phyloP scores from a whole-genome alignment of 257 asterid genomes.

The Nicotiana attenuata region DNA sequence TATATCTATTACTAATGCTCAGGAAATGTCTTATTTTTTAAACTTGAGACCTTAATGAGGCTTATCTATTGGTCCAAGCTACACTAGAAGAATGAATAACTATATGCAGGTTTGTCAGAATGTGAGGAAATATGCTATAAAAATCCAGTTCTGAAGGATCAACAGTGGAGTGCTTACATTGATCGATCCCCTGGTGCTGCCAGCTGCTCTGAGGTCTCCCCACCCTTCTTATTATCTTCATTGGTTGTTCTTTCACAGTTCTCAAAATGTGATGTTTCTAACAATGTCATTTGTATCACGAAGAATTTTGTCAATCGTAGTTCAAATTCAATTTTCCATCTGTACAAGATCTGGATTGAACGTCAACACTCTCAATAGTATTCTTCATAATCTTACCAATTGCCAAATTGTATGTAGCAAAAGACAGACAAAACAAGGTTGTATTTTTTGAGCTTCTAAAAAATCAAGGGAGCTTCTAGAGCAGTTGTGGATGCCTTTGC shows the following conservation, averaged over 20 bases:
- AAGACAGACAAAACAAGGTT: background rate
- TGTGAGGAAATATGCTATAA: constrained; percentile 92
- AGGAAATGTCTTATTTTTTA: background rate
- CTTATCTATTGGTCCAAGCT: background rate
- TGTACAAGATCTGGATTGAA: background rate
- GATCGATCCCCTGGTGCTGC: constrained; percentile 98
- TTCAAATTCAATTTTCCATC: background rate
- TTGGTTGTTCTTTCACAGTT: background rate
- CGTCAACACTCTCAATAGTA: background rate
- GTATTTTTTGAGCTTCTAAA: background rate
- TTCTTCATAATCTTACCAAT: background rate
- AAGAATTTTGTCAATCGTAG: background rate
- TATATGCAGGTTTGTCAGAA: constrained; percentile 57
- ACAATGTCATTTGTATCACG: background rate
- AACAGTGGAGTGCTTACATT: constrained; percentile 89
- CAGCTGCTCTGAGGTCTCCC: constrained; percentile 68
- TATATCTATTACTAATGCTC: background rate
- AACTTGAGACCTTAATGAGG: background rate
- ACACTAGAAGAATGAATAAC: background rate
- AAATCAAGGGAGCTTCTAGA: background rate
- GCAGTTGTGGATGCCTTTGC: background rate
- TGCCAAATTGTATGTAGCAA: background rate
- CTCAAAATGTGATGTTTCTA: background rate
- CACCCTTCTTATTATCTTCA: constrained; percentile 3
- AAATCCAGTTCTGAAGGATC: constrained; percentile 92